Conservation (phyloP, 345 rosid species). For the Brassica incana region DNA sequence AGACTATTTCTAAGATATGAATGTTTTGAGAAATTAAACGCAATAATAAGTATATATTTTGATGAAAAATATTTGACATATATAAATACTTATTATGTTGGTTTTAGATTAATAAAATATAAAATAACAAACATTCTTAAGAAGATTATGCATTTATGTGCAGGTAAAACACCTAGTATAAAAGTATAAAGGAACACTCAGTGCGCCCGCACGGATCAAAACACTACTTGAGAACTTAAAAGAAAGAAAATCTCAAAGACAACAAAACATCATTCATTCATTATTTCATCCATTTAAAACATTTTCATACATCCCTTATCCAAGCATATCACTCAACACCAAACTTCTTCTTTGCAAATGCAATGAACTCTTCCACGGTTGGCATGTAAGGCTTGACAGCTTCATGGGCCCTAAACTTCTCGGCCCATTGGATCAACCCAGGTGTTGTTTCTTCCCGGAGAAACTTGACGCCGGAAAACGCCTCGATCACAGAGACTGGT, state of each 20-base stretch:
- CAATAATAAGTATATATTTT: too few relatives aligned
- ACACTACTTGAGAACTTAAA: not conserved
- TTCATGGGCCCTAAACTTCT: conserved; percentile 14
- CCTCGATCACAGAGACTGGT: conserved; percentile 12
- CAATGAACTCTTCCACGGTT: conserved; percentile 7
- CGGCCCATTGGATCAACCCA: not conserved
- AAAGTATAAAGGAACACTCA: too few relatives aligned
- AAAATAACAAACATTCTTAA: too few relatives aligned
- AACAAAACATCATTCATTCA: not conserved
- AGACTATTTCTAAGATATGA: too few relatives aligned
- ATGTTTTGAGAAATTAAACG: too few relatives aligned
- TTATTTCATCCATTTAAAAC: not conserved
- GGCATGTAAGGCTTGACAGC: conserved; percentile 19
- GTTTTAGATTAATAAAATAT: too few relatives aligned
- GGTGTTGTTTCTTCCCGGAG: conserved; percentile 1
- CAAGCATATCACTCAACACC: not conserved
- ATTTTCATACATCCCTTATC: not conserved
- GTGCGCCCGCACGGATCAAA: too few relatives aligned
- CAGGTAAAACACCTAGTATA: too few relatives aligned
- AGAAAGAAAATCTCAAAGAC: not conserved
- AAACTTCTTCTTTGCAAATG: conserved; percentile 14
- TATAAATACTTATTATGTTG: too few relatives aligned
- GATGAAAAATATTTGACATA: too few relatives aligned
- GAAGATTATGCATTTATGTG: too few relatives aligned
- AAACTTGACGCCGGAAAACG: conserved; percentile 14